Conservation (phyloP, 2,329 filamentous ascomycete genomes). For the Botrytis medusae region DNA sequence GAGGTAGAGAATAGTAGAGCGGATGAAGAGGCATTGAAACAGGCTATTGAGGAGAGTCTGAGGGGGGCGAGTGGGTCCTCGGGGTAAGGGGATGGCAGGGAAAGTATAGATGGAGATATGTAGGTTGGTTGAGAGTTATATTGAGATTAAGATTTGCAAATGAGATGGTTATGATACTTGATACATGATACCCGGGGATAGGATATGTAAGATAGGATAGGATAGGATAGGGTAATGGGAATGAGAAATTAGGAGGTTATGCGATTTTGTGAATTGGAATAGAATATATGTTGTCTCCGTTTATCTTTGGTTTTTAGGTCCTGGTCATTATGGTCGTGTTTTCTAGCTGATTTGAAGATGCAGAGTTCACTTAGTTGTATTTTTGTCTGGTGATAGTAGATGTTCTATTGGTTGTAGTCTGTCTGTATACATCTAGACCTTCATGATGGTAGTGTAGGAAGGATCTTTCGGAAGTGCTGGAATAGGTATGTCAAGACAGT, state of each 20-base stretch:
- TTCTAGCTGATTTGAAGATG: too few relatives aligned
- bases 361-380: too few relatives aligned
- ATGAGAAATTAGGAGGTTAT: background rate
- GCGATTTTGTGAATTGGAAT: background rate
- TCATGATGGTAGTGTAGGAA: background rate
- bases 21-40: constrained; percentile 56
- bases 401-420: background rate
- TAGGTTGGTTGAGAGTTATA: background rate
- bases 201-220: constrained; percentile 1
- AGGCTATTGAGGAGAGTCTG: constrained; percentile 57
- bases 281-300: background rate
- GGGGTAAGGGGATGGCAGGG: background rate
- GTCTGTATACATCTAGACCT: background rate
- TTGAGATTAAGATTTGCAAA: background rate
- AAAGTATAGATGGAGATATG: background rate
- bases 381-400: too few relatives aligned
- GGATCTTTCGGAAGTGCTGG: background rate
- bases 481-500: background rate
- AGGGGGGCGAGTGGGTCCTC: constrained; percentile 36
- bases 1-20: constrained; percentile 39
- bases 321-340: background rate
- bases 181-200: background rate
- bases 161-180: background rate
- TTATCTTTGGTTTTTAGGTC: background rate
- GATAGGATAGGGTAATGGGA: background rate